Percentiles rank a stretch among this genome's conserved stretches.
Conservation (phyloP, 441 rosid species). For the Populus hybrid region DNA sequence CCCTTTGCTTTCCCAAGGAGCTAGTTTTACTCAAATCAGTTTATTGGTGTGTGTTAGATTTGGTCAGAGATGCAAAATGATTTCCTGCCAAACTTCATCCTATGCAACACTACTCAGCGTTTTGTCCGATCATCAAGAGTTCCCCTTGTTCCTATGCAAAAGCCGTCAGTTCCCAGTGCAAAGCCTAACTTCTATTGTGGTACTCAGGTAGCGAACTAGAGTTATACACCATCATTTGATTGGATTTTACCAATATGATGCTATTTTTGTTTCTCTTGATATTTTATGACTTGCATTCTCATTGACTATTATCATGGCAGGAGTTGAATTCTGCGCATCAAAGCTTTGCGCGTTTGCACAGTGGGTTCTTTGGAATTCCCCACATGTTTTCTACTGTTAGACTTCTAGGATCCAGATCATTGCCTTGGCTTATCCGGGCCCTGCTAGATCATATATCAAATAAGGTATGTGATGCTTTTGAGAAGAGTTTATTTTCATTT, state of each 20-base stretch:
- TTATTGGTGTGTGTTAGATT: conserved; percentile 45
- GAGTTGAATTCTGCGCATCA: conserved; percentile 98
- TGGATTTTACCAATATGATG: conserved; percentile 15
- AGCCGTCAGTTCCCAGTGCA: conserved; percentile 92
- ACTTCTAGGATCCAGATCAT: conserved; percentile 94
- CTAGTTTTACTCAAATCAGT: conserved; percentile 5
- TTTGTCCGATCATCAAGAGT: conserved; percentile 86
- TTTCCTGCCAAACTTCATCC: conserved; percentile 96
- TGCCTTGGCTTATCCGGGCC: conserved; percentile 99
- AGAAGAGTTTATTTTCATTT: conserved; percentile 6
- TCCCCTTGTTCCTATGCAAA: conserved; percentile 73
- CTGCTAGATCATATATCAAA: conserved; percentile 94
- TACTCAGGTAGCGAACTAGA: conserved; percentile 64
- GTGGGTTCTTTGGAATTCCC: conserved; percentile 91
- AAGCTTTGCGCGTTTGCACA: conserved; percentile 89
- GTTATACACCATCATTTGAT: conserved; percentile 13
- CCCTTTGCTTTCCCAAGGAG: not conserved
- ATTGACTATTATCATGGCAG: conserved; percentile 36
- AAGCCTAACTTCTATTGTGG: conserved; percentile 96
- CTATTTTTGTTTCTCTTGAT: not conserved
- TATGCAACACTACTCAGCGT: conserved; percentile 98
- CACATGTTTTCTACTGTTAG: conserved; percentile 84
- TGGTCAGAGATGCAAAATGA: conserved; percentile 99
- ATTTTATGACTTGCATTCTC: conserved; percentile 11
- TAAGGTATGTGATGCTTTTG: conserved; percentile 51